Conservation (phyloP, 2,329 filamentous ascomycete species). For the Alternaria dauci region DNA sequence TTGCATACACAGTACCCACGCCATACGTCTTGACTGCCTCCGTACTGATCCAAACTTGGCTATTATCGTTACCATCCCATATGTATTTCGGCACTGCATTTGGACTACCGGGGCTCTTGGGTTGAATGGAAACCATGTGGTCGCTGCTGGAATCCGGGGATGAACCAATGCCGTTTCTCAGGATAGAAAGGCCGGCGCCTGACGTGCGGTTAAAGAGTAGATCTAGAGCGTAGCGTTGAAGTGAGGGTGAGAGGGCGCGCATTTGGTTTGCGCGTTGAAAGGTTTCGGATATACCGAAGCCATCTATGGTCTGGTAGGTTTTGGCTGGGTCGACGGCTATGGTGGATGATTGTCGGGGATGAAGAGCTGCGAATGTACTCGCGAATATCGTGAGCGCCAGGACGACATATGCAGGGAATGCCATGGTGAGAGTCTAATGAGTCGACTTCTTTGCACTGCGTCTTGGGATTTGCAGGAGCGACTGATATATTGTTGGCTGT, state of each 20-base stretch:
- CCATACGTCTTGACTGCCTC: conserved; percentile 56
- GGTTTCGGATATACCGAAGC: conserved; percentile 58
- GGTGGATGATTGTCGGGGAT: conserved; percentile 29
- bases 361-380: background rate
- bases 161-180: conserved; percentile 58
- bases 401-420: conserved; percentile 11
- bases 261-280: conserved; percentile 59
- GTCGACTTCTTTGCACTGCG: background rate
- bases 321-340: conserved; percentile 55
- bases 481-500: background rate
- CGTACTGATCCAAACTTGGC: conserved; percentile 63
- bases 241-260: conserved; percentile 48
- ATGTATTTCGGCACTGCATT: conserved; percentile 36
- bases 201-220: conserved; percentile 57
- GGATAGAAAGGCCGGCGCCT: conserved; percentile 56
- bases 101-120: conserved; percentile 36
- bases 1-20: conserved; percentile 57
- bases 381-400: conserved; percentile 12
- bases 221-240: conserved; percentile 55
- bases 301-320: conserved; percentile 58
- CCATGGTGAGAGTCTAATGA: conserved; percentile 8
- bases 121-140: conserved; percentile 43
- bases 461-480: background rate
- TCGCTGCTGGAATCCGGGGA: conserved; percentile 55
- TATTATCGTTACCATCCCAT: conserved; percentile 46